phyloP scores from a whole-genome alignment of 768 basidiomycete genomes.

The Suillus plorans region DNA sequence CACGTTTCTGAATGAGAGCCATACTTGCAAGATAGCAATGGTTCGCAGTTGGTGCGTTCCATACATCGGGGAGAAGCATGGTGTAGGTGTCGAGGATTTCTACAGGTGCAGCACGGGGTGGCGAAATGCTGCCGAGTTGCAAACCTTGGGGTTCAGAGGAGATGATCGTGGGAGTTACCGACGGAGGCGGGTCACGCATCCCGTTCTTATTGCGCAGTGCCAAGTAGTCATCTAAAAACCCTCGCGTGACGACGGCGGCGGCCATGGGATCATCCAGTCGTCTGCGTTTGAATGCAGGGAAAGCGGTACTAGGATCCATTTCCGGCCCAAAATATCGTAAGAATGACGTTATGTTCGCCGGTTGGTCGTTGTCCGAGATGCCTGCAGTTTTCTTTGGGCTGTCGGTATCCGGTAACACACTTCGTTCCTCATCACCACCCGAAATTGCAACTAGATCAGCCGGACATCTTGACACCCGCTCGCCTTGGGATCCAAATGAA shows the following conservation, averaged over 20 bases:
- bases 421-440: background rate
- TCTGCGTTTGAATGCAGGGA: background rate
- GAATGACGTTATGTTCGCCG: background rate
- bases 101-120: constrained; percentile 33
- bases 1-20: constrained; percentile 65
- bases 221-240: background rate
- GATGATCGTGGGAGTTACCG: background rate
- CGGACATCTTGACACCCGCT: background rate
- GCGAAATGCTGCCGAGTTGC: background rate
- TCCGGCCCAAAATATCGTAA: background rate
- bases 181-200: background rate
- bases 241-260: background rate
- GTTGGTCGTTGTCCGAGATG: background rate
- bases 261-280: background rate
- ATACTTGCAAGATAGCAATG: constrained; percentile 75
- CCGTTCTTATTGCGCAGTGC: background rate
- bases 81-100: constrained; percentile 46
- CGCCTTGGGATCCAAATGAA: background rate
- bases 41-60: constrained; percentile 29
- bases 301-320: background rate
- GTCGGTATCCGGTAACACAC: background rate
- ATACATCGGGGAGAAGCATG: constrained; percentile 37
- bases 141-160: background rate
- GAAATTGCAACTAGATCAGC: no score
- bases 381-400: background rate